Evolutionary conservation across 805 yeast species (phyloP).

Genomic region (Pichia kluyveri): DNA sequence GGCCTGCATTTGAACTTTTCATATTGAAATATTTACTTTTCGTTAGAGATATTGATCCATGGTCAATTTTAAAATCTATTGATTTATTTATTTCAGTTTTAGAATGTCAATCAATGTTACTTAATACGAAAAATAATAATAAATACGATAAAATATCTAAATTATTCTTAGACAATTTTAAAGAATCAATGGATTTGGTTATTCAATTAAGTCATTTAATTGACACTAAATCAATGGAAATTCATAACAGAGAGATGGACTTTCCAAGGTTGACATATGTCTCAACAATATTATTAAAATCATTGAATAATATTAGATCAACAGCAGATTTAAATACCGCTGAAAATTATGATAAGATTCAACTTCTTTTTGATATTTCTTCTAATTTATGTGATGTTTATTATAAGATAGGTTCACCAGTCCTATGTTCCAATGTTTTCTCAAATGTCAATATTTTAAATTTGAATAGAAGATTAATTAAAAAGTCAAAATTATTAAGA

Average conservation of each 20-base stretch:
- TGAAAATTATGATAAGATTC: slow-evolving; percentile 30
- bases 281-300: slow-evolving; percentile 39
- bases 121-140: slow-evolving; percentile 30
- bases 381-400: slow-evolving; percentile 42
- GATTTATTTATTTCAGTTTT: slow-evolving; percentile 42
- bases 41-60: slow-evolving; percentile 44
- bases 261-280: slow-evolving; percentile 38
- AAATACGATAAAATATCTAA: slow-evolving; percentile 15
- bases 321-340: slow-evolving; percentile 28
- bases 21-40: slow-evolving; percentile 34
- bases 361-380: slow-evolving; percentile 40
- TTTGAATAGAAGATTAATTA: slow-evolving; percentile 32
- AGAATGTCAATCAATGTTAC: slow-evolving; percentile 39
- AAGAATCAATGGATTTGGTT: slow-evolving; percentile 28
- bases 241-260: slow-evolving; percentile 22
- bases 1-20: slow-evolving; percentile 37
- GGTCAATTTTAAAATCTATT: slow-evolving; percentile 45
- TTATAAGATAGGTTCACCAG: slow-evolving; percentile 43
- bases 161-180: slow-evolving; percentile 29
- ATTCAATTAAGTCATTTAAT: slow-evolving; percentile 37
- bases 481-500: slow-evolving; percentile 36
- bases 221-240: slow-evolving; percentile 33
- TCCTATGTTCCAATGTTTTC: slow-evolving; percentile 52
- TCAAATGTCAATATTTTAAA: slow-evolving; percentile 48
- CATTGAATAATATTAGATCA: slow-evolving; percentile 43